Evolutionary conservation across 192 early-diverging fungal species (phyloP).

Genomic region (Radiomyces spectabilis): DNA sequence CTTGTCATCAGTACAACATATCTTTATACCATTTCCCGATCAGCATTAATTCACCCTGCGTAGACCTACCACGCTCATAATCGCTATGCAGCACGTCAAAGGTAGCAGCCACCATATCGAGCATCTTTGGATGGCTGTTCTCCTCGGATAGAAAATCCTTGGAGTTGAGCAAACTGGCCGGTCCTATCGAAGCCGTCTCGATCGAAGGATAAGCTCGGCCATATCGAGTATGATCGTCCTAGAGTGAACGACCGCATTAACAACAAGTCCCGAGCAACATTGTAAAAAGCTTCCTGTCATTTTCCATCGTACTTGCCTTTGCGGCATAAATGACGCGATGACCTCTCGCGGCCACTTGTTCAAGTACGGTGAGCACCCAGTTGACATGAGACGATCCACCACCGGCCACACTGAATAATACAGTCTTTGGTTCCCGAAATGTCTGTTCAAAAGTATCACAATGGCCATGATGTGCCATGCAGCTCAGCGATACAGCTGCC

Average conservation of each 20-base stretch:
- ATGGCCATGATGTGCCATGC: too few species aligned
- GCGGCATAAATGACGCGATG: slow-evolving; percentile 7
- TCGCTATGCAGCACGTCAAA: neutral
- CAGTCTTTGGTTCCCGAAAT: neutral
- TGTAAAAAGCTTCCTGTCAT: neutral
- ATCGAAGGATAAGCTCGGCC: neutral
- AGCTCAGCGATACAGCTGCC: too few species aligned
- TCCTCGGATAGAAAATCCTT: neutral
- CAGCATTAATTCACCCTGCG: neutral
- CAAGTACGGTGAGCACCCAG: slow-evolving; percentile 12
- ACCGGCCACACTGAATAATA: neutral
- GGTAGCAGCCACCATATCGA: neutral
- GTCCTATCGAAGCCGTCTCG: neutral
- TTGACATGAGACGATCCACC: slow-evolving; percentile 16
- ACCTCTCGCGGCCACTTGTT: slow-evolving; percentile 5
- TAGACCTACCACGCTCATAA: neutral
- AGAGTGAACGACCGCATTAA: neutral
- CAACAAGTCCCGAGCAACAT: neutral
- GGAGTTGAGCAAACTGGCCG: too few species aligned
- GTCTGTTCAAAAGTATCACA: too few species aligned
- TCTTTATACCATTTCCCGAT: neutral
- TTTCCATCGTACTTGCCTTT: slow-evolving; percentile 1
- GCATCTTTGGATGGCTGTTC: too few species aligned
- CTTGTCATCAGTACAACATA: neutral
- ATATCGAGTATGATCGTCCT: neutral